Conservation (phyloP, 768 basidiomycete species). For the Russula griseocarnosa region DNA sequence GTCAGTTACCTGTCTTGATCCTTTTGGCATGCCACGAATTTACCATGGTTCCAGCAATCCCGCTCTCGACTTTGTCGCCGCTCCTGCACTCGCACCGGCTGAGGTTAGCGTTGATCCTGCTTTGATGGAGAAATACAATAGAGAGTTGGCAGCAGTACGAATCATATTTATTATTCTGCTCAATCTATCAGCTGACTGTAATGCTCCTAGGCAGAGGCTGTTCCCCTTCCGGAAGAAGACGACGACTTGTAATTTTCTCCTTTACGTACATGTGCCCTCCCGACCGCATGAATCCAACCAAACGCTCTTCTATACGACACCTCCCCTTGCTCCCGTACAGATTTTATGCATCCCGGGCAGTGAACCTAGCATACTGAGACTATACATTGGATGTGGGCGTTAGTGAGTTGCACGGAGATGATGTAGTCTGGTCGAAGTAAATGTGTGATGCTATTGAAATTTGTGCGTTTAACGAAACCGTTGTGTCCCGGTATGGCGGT, state of each 20-base stretch:
- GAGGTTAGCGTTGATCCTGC: conserved; percentile 79
- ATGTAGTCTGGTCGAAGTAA: conserved; percentile 19
- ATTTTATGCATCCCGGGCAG: conserved; percentile 8
- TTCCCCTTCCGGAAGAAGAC: conserved; percentile 97
- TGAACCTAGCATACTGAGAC: neutral
- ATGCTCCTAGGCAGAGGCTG: conserved; percentile 64
- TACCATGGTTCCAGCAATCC: conserved; percentile 55
- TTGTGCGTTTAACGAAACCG: neutral
- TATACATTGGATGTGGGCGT: conserved; percentile 14
- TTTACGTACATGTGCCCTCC: conserved; percentile 19
- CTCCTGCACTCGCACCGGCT: conserved; percentile 91
- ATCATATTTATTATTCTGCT: conserved; percentile 9
- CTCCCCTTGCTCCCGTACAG: conserved; percentile 9
- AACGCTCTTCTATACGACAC: conserved; percentile 16
- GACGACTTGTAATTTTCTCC: conserved; percentile 61
- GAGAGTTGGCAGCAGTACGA: conserved; percentile 65
- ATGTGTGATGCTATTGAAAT: neutral
- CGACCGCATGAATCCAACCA: conserved; percentile 13
- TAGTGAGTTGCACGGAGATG: conserved; percentile 12
- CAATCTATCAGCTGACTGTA: conserved; percentile 12
- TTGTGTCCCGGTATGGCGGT: neutral
- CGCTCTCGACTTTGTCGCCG: conserved; percentile 90
- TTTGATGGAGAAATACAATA: conserved; percentile 76
- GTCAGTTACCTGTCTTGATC: conserved; percentile 43
- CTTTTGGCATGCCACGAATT: neutral